A percentile compares a stretch with the other conserved stretches of the same genome.
Evolutionary conservation across 306 rosid genomes (phyloP).

Genomic region (Lathyrus aphaca): DNA sequence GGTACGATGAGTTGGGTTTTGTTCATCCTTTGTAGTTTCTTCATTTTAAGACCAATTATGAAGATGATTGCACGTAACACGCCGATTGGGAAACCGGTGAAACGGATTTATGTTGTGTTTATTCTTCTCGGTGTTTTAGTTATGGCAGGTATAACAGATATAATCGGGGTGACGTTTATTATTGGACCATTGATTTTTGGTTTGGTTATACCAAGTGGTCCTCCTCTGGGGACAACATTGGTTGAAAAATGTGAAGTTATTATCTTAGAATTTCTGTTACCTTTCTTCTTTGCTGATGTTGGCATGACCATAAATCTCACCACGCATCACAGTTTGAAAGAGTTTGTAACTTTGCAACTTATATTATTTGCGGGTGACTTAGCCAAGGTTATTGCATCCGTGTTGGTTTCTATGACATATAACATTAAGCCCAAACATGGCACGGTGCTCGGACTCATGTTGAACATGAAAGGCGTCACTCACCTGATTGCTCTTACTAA

Average conservation of each 20-base stretch:
- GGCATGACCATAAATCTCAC: slow-evolving; percentile 25
- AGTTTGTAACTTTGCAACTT: slow-evolving; percentile 14
- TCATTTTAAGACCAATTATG: slow-evolving; percentile 19
- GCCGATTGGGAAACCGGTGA: slow-evolving; percentile 43
- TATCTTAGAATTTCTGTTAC: slow-evolving; percentile 18
- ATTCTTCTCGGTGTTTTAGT: slow-evolving; percentile 10
- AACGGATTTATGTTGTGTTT: slow-evolving; percentile 20
- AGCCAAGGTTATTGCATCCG: slow-evolving; percentile 37
- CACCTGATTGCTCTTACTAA: slow-evolving; percentile 33
- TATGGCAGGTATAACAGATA: neutral
- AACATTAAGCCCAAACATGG: slow-evolving; percentile 45
- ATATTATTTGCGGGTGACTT: slow-evolving; percentile 1
- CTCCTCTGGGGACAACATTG: slow-evolving; percentile 43
- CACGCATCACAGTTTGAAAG: neutral
- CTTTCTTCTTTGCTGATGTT: slow-evolving; percentile 32
- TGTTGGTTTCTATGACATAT: slow-evolving; percentile 37
- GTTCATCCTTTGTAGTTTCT: neutral
- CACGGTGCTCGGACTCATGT: slow-evolving; percentile 41
- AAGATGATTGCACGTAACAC: slow-evolving; percentile 6
- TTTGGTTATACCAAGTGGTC: slow-evolving; percentile 41
- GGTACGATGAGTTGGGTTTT: neutral
- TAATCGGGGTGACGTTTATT: neutral
- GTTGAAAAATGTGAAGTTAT: slow-evolving; percentile 27
- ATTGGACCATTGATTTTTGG: slow-evolving; percentile 37
- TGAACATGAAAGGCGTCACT: slow-evolving; percentile 54